Conservation (phyloP, 257 asterid genomes). For the Capsicum rhomboideum region DNA sequence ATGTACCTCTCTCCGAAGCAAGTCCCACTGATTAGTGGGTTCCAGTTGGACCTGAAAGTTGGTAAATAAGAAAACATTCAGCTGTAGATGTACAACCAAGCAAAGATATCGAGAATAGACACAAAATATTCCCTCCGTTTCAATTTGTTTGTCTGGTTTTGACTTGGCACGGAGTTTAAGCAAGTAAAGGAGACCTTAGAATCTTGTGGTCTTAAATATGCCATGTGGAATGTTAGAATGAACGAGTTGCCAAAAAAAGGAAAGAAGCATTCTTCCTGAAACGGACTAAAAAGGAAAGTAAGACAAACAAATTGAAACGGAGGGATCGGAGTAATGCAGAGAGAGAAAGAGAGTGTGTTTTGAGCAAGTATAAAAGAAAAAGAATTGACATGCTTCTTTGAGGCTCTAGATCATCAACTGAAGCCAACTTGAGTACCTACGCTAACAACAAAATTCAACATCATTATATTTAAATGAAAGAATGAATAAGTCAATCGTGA, state of each 20-base stretch:
- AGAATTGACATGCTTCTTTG: not conserved
- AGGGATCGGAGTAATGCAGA: no score
- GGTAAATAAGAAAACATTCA: not conserved
- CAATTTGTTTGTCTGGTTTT: no score
- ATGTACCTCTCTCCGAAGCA: conserved; percentile 38
- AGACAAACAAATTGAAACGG: no score
- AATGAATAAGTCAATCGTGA: no score
- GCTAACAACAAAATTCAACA: not conserved
- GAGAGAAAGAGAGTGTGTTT: not conserved
- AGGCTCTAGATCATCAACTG: not conserved
- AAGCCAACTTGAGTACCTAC: not conserved
- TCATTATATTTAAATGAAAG: not conserved
- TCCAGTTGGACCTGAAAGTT: conserved; percentile 76
- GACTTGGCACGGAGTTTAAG: no score
- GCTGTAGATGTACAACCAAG: not conserved
- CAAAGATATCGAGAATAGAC: not conserved
- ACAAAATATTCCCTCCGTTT: no score
- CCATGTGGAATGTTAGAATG: no score
- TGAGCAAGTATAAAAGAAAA: not conserved
- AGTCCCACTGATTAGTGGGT: conserved; percentile 76
- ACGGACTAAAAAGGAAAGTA: no score
- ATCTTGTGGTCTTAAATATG: no score
- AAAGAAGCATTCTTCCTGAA: no score
- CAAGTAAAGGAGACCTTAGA: no score
- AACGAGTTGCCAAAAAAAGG: no score